Conservation (phyloP, 495 filamentous ascomycete species). For the Talaromyces nanjingensis region DNA sequence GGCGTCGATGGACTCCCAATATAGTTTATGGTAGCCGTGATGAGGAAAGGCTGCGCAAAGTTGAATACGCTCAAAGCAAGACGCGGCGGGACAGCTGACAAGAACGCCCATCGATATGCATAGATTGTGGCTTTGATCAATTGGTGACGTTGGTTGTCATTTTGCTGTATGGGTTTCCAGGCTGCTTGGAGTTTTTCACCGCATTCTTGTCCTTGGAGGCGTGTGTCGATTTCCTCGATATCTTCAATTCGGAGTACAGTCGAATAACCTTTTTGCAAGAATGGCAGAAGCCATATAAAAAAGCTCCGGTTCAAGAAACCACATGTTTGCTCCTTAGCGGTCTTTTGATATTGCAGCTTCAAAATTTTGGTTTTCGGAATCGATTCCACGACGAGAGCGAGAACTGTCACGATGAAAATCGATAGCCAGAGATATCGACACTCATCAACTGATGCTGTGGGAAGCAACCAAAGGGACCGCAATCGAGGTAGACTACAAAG, state of each 20-base stretch:
- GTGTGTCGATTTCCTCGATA: neutral
- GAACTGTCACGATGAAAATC: constrained; percentile 39
- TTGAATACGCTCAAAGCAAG: constrained; percentile 49
- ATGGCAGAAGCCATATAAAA: constrained; percentile 53
- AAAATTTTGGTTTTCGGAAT: constrained; percentile 45
- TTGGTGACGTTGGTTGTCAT: constrained; percentile 16
- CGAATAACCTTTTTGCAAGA: constrained; percentile 29
- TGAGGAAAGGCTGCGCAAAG: constrained; percentile 58
- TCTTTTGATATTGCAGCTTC: constrained; percentile 26
- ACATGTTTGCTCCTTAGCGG: constrained; percentile 51
- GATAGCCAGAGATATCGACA: constrained; percentile 40
- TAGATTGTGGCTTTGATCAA: constrained; percentile 39
- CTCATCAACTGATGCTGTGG: constrained; percentile 22
- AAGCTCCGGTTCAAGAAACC: constrained; percentile 43
- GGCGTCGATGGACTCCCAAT: constrained; percentile 32
- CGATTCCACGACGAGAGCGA: constrained; percentile 47
- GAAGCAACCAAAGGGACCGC: constrained; percentile 54
- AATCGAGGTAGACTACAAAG: constrained; percentile 49
- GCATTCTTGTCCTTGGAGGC: neutral
- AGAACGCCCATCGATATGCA: constrained; percentile 39
- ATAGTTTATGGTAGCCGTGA: constrained; percentile 44
- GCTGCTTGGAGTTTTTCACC: neutral
- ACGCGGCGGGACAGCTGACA: constrained; percentile 44
- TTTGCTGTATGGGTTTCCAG: neutral
- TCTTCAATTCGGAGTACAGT: neutral